Evolutionary conservation across 352 stramenopile genomes (phyloP).

Genomic region (Phytophthora hybrid): DNA sequence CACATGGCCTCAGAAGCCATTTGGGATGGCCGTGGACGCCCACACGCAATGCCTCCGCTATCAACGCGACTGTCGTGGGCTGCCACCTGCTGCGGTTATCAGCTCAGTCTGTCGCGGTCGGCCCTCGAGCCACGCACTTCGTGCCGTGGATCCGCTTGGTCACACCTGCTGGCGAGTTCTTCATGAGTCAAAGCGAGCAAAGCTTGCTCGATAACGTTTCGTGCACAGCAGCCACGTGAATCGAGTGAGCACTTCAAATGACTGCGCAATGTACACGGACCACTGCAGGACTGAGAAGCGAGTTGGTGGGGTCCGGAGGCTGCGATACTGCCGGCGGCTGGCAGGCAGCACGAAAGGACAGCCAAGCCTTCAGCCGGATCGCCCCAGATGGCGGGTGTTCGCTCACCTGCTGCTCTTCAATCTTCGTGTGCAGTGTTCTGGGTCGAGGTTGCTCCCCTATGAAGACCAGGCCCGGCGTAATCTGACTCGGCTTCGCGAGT

Average conservation of each 20-base stretch:
- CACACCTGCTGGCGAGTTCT: constrained; percentile 20
- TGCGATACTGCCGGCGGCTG: too few species aligned
- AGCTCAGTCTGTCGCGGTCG: neutral
- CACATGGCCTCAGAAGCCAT: constrained; percentile 21
- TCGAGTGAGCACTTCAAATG: too few species aligned
- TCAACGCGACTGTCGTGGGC: constrained; percentile 6
- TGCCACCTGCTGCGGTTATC: constrained; percentile 8
- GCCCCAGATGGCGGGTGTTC: constrained; percentile 22
- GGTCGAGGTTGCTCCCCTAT: neutral
- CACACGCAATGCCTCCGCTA: neutral
- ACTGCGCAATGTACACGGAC: too few species aligned
- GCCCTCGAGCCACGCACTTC: neutral
- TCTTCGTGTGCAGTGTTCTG: constrained; percentile 7
- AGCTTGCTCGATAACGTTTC: constrained; percentile 18
- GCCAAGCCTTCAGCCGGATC: too few species aligned
- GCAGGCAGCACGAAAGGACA: too few species aligned
- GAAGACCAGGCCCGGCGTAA: constrained; percentile 17
- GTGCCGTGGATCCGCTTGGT: constrained; percentile 18
- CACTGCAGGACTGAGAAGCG: too few species aligned
- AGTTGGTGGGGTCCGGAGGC: too few species aligned
- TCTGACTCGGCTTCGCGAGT: constrained; percentile 13
- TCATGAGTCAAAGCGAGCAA: constrained; percentile 12
- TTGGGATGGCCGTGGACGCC: neutral
- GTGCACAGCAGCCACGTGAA: neutral
- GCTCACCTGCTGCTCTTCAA: constrained; percentile 14